Percentiles rank a stretch among this genome's conserved stretches.
These are phyloP conservation scores for Pinus taeda DNA, from an alignment of 75 land plant species.

Conservation along the genomic window DNA sequence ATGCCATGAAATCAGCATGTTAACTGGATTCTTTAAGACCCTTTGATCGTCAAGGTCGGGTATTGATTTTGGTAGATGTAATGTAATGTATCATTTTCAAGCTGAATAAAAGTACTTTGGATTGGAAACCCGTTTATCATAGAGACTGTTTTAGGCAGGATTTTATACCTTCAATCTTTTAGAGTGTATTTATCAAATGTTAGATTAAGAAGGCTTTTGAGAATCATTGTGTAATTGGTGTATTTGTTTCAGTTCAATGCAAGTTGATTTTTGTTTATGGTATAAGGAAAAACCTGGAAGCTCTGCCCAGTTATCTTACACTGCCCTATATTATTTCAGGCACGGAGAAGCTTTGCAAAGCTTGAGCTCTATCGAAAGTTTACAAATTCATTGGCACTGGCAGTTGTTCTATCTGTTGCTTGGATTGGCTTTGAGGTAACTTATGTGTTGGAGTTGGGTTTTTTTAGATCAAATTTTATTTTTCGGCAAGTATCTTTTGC, in stretches of 20 bases:
- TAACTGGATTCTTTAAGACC: too few species aligned
- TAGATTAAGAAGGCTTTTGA: not conserved
- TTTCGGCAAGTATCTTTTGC: not conserved
- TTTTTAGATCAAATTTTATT: not conserved
- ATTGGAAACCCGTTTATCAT: too few species aligned
- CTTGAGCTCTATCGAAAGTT: constrained; percentile 35
- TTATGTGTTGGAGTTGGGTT: not conserved
- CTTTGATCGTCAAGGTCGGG: too few species aligned
- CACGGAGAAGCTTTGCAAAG: constrained; percentile 20
- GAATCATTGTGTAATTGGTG: too few species aligned
- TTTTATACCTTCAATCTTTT: too few species aligned
- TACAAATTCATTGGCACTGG: constrained; percentile 31
- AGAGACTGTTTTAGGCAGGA: too few species aligned
- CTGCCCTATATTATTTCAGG: constrained; percentile 9
- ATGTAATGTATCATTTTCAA: too few species aligned
- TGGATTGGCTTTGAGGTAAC: constrained; percentile 38
- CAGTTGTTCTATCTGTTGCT: constrained; percentile 24
- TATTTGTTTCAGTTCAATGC: not conserved
- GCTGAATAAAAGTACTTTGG: too few species aligned
- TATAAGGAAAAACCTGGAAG: not conserved
- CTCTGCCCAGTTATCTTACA: not conserved
- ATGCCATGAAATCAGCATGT: too few species aligned
- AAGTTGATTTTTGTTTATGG: not conserved
- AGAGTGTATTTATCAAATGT: too few species aligned
- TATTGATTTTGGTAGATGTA: too few species aligned